These are phyloP conservation scores for Penicillium crustosum DNA, from an alignment of 2,329 filamentous ascomycete genomes.

Conservation along the genomic window DNA sequence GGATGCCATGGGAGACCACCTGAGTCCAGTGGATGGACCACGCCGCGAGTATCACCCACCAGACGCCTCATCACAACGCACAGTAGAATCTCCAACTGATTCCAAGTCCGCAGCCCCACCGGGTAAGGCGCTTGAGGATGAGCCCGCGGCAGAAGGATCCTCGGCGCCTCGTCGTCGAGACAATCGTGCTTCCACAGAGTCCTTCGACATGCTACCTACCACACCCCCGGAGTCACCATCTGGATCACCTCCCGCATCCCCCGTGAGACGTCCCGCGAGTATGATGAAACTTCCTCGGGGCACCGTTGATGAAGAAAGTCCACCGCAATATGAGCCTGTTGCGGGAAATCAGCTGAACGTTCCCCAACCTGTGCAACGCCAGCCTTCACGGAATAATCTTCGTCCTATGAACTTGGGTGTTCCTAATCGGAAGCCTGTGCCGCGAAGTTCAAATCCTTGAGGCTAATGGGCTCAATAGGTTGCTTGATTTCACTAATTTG, in stretches of 20 bases:
- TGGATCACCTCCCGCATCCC: slow-evolving; percentile 34
- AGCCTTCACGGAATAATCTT: slow-evolving; percentile 24
- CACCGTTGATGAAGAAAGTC: slow-evolving; percentile 30
- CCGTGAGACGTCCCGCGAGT: slow-evolving; percentile 34
- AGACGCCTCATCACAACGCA: slow-evolving; percentile 32
- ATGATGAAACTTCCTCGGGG: slow-evolving; percentile 33
- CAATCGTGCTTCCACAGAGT: slow-evolving; percentile 37
- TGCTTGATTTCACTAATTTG: not conserved
- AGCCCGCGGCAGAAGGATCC: slow-evolving; percentile 22
- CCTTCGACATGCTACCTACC: slow-evolving; percentile 42
- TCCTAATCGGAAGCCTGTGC: slow-evolving; percentile 41
- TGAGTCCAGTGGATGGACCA: slow-evolving; percentile 71
- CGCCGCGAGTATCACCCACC: slow-evolving; percentile 55
- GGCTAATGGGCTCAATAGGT: not conserved
- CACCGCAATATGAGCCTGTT: slow-evolving; percentile 33
- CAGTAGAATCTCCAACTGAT: slow-evolving; percentile 41
- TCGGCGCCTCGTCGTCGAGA: slow-evolving; percentile 23
- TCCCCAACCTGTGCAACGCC: slow-evolving; percentile 17
- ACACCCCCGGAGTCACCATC: slow-evolving; percentile 38
- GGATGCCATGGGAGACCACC: slow-evolving; percentile 78
- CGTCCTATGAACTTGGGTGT: slow-evolving; percentile 40
- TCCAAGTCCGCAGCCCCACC: slow-evolving; percentile 35
- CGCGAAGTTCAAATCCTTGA: slow-evolving; percentile 21
- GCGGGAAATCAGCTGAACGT: slow-evolving; percentile 21
- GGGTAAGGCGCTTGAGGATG: slow-evolving; percentile 31